Evolutionary conservation across 2,329 filamentous ascomycete species (phyloP), one percentile per base, ranked within the genome.

Genomic region (Colletotrichum sp.): DNA sequence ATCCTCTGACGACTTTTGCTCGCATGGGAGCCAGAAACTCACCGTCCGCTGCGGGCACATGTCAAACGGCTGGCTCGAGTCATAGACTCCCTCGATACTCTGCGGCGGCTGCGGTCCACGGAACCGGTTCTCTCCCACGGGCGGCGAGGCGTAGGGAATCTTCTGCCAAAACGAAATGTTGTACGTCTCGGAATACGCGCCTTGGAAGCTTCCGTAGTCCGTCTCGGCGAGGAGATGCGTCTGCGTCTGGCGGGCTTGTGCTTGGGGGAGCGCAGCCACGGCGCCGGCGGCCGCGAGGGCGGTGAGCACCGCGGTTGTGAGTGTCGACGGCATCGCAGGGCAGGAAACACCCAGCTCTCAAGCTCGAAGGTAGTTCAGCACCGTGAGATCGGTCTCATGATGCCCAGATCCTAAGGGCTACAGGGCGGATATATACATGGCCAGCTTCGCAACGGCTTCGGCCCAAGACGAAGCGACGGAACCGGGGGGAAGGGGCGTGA

Each of bases 61-160:
- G 78, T 91, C 88, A 76, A 91, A 92, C 21, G 84, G 77, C 66
- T 90, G 87, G 76, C 88, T 85, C 3, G 90, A 90, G 80, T 92
- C 82, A 80, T 92, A 93, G 6, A 85, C 86, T 74, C 88, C 85
- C 5, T 81, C 83, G 69, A 92, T 84, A 1, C 82, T 82, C 0
- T 82, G 28, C 2, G 90, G 90, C 8, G 90, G 90, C 77, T 93
- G 91, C 3, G 91, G 91, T 0, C 87, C 90, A 68, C 91, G 88
- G 79, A 93, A 93, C 7, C 91, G 88, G 79, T 92, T 92, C 63
- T 86, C 80, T 3, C 90, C 90, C 15, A 86, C 83, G 16, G 92
- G 91, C 2, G 92, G 90, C 15, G 90, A 89, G 7, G 89, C 91
- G 78, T 90, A 93, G 18, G 91, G 91, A 65, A 93, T 92, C 78